A percentile compares a stretch with the other conserved stretches of the same genome.
These are phyloP conservation scores for Tylopilus sp. DNA, from an alignment of 768 basidiomycete genomes.

Conservation along the genomic window DNA sequence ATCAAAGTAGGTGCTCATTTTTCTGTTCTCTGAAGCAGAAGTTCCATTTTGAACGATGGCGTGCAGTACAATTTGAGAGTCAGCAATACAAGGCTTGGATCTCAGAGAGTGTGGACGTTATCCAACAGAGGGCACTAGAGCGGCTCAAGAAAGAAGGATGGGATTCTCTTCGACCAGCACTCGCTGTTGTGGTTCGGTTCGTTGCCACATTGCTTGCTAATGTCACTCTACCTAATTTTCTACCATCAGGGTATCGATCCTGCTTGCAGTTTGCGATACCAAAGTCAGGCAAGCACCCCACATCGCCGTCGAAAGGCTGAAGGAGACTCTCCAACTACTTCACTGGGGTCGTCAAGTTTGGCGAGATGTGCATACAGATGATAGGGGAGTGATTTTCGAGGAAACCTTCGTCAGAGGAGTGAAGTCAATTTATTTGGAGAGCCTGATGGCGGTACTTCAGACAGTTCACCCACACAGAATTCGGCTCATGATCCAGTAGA, in stretches of 20 bases:
- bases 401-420: not conserved
- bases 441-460: not conserved
- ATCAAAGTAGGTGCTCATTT: not conserved
- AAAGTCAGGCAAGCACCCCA: not conserved
- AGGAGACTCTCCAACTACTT: not conserved
- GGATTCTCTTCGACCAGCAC: not conserved
- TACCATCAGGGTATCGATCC: not conserved
- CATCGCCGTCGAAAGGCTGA: not conserved
- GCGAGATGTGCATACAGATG: not conserved
- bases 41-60: too few relatives aligned
- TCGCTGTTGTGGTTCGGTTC: not conserved
- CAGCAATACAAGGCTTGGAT: not conserved
- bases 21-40: not conserved
- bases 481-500: not conserved
- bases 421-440: not conserved
- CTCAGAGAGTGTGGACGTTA: not conserved
- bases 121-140: not conserved
- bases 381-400: not conserved
- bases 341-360: conserved; percentile 4
- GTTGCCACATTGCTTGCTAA: not conserved
- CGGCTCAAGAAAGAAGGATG: not conserved
- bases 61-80: not conserved
- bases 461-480: not conserved
- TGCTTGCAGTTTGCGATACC: not conserved
- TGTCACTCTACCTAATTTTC: not conserved